Base-by-base conservation (phyloP, 2,329 filamentous ascomycete species). In the Pseudogymnoascus destructans region DNA sequence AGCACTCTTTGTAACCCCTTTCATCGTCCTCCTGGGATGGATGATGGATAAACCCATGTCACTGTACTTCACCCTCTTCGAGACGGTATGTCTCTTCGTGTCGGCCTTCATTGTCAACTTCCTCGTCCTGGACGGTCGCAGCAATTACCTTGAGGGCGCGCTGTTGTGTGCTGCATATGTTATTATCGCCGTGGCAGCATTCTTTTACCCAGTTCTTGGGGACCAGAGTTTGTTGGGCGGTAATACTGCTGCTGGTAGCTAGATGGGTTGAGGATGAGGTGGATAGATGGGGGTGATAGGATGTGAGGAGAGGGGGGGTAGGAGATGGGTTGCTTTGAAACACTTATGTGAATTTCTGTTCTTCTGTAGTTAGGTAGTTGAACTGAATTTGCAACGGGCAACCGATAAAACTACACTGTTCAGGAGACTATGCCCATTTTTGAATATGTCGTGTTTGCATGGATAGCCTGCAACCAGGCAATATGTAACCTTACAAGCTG, bases 61-160 rank as follows among this genome's bases (percentile, higher is more conserved):
- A 25, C 77, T 95, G 32, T 90, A 92, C 74, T 95, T 95, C 71
- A 89, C 89, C 61, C 78, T 89, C 55, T 95, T 95, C 71, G 89
- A 95, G 77, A 95, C 89, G 0, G 86, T 93, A 19, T 88, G 86
- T 59, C 79, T 95, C 66, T 95, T 95, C 71, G 82, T 92, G 57
- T 87, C 83, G 57, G 84, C 89, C 6, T 84, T 95, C 63, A 89
- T 95, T 62, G 87, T 92, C 71, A 93, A 92, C 72, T 95, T 93
- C 69, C 73, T 95, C 60, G 89, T 95, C 55, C 75, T 92, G 61
- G 89, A 95, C 66, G 89, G 89, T 9, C 80, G 89, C 69, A 89
- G 85, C 69, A 95, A 95, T 68, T 95, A 93, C 66, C 79, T 95
- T 10, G 89, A 95, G 73, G 89, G 89, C 11, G 84, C 84, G 1